Percentiles rank a stretch among this genome's conserved stretches.
Conservation (phyloP, 306 rosid species). For the Malus domestica region DNA sequence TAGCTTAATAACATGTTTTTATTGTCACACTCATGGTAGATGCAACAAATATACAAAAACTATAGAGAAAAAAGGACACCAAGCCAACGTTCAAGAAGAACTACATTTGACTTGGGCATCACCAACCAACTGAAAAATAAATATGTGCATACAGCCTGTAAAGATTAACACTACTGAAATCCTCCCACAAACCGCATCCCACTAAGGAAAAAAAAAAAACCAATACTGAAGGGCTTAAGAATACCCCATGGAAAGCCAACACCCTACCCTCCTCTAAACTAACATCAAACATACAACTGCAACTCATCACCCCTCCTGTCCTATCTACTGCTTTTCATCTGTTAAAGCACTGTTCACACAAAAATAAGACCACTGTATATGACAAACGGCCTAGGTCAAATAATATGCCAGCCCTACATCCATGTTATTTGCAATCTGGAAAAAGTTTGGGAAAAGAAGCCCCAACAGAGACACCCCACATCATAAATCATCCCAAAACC, state of each 20-base stretch:
- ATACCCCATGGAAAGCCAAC: background rate
- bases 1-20: slow-evolving; percentile 14
- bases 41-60: background rate
- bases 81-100: background rate
- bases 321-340: background rate
- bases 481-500: background rate
- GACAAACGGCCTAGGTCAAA: background rate
- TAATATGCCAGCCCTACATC: background rate
- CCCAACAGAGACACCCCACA: background rate
- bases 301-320: background rate
- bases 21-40: background rate
- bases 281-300: background rate
- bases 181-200: background rate
- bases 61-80: background rate
- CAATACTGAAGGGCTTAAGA: background rate
- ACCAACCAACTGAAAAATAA: background rate
- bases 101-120: background rate
- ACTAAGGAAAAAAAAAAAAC: background rate
- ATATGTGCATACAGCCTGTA: background rate
- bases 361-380: background rate
- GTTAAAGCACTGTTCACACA: background rate
- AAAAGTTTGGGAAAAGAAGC: background rate
- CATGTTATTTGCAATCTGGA: background rate
- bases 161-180: background rate
- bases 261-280: background rate